A percentile compares a stretch with the other conserved stretches of the same genome.
phyloP scores from a whole-genome alignment of 2,329 filamentous ascomycete genomes.

The Nannizziopsis arthrosporioides region DNA sequence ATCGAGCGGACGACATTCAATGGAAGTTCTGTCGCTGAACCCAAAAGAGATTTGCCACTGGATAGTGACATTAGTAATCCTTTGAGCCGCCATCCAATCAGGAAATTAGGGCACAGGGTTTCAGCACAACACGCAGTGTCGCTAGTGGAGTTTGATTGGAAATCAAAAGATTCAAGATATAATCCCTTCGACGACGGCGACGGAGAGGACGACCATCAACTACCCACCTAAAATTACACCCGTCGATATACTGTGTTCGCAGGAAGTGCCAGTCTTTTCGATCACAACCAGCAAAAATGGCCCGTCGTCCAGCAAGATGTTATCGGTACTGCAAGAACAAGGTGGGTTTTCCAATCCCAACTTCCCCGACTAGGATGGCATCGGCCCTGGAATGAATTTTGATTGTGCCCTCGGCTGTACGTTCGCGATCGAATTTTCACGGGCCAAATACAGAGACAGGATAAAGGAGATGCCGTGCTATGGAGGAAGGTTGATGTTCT shows the following conservation, averaged over 20 bases:
- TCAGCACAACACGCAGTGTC: slow-evolving; percentile 23
- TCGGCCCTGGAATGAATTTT: not conserved
- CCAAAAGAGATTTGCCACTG: too few species aligned
- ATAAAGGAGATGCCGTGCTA: too few species aligned
- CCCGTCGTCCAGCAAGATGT: slow-evolving; percentile 97
- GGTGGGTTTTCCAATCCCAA: slow-evolving; percentile 48
- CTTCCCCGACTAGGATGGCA: not conserved
- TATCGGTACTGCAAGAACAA: slow-evolving; percentile 99
- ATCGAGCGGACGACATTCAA: too few species aligned
- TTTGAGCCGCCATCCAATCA: not conserved
- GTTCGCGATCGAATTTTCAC: too few species aligned
- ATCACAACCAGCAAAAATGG: slow-evolving; percentile 68
- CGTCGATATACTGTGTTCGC: slow-evolving; percentile 28
- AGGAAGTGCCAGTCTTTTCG: slow-evolving; percentile 36
- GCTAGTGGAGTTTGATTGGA: slow-evolving; percentile 30
- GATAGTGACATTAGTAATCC: not conserved
- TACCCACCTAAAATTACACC: too few species aligned
- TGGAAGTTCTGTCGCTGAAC: too few species aligned
- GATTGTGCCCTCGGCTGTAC: not conserved
- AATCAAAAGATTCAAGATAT: slow-evolving; percentile 17
- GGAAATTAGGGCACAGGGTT: slow-evolving; percentile 33
- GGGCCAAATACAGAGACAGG: too few species aligned
- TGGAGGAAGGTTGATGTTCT: not conserved
- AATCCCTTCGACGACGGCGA: slow-evolving; percentile 20
- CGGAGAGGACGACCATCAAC: not conserved